Base-by-base conservation (phyloP, 192 early-diverging fungal species). In the Umbelopsis ramanniana region DNA sequence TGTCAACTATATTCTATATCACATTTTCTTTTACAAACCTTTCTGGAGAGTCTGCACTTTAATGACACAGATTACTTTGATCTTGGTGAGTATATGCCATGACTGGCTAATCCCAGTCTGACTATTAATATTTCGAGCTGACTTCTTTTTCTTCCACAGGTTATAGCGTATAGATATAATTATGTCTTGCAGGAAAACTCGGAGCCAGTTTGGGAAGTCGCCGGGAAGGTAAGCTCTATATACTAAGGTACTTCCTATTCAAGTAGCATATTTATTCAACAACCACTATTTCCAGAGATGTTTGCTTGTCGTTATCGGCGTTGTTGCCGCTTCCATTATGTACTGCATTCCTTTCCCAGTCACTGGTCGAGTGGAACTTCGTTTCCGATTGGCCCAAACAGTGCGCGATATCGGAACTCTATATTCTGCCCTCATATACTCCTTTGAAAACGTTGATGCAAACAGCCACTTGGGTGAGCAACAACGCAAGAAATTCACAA, bases 331-430 rank as follows among this genome's bases (percentile, higher is more conserved):
- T 52, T 75, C 52, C n/a, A 69, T 82, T 15, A 67, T 82, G 57
- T 52, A 60, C 22, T 70, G 75, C 29, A 67, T 79, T 0, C 80
- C 80, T 9, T 68, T 57, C 10, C 77, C 77, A 17, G 68, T 75
- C 6, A 72, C 70, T 6, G 80, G 80, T 17, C 53, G 80, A 35
- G 74, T 82, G 2, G 80, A 82, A 70, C 48, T 82, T 37, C 70
- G 80, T 22, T 72, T 76, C 47, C 74, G 80, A 26, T 37, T 82
- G 3, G 71, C 80, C 2, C 47, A 50, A 19, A 82, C 80, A 6
- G 72, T 82, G 21, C 35, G 46, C 11, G 74, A 82, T 60, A 69
- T 82, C n/a, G 74, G 74, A 47, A 57, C 48, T 45, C 46, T 79
- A 14, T 82, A 82, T 19, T 74, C 73, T 43, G 72, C 48, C 54